A percentile compares a stretch with the other conserved stretches of the same genome.
Conservation (phyloP, 495 filamentous ascomycete species). For the Penicillium macrosclerotiorum region DNA sequence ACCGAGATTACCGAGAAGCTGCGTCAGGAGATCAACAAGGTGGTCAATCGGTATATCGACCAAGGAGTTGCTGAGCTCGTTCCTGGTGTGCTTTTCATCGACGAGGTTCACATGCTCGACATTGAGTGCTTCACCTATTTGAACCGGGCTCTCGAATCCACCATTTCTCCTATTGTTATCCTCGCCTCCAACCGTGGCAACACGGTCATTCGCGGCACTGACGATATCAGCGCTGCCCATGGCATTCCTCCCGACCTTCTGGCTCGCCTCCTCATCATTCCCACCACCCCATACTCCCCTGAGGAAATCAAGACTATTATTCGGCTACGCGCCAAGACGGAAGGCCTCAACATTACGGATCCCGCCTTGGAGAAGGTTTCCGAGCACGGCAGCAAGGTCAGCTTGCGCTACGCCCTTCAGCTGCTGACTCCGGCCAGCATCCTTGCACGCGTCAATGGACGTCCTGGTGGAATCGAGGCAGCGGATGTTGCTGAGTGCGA, state of each 20-base stretch:
- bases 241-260: constrained; percentile 92
- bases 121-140: constrained; percentile 99
- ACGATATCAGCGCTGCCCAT: constrained; percentile 81
- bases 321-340: constrained; percentile 73
- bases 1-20: constrained; percentile 98
- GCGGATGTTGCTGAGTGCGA: constrained; percentile 85
- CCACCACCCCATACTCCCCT: constrained; percentile 78
- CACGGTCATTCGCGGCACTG: constrained; percentile 81
- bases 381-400: constrained; percentile 80
- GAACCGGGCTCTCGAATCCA: constrained; percentile 90
- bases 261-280: constrained; percentile 89
- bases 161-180: constrained; percentile 93
- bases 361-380: constrained; percentile 81
- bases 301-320: constrained; percentile 91
- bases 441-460: constrained; percentile 66
- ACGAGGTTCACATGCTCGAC: constrained; percentile 99
- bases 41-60: constrained; percentile 96
- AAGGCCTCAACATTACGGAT: constrained; percentile 76
- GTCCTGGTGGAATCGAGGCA: constrained; percentile 67
- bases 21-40: constrained; percentile 94
- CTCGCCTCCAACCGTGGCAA: constrained; percentile 95
- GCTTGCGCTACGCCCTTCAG: constrained; percentile 88
- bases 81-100: constrained; percentile 95
- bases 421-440: constrained; percentile 83
- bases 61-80: constrained; percentile 97